Evolutionary conservation across 257 asterid genomes (phyloP).

Genomic region (Solanum neorickii): DNA sequence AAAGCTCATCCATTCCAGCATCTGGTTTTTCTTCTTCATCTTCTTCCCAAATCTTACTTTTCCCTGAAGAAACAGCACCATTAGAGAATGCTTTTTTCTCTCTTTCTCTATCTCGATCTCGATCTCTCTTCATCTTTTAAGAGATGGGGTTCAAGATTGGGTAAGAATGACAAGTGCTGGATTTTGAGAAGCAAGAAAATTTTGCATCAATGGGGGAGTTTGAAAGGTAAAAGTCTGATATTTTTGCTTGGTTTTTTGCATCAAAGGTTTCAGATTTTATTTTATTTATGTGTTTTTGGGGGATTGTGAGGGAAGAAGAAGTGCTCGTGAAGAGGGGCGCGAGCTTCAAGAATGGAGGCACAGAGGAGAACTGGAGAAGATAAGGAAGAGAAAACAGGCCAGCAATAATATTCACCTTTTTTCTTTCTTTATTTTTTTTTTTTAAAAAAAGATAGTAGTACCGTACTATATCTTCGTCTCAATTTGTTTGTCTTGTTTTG

Average conservation of each 20-base stretch:
- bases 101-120: slow-evolving; percentile 37
- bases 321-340: slow-evolving; percentile 48
- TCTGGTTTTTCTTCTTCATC: slow-evolving; percentile 36
- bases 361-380: slow-evolving; percentile 28
- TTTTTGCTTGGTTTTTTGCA: slow-evolving; percentile 45
- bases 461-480: too few relatives aligned
- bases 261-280: slow-evolving; percentile 7
- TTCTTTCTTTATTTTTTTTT: not conserved
- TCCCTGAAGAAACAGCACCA: slow-evolving; percentile 7
- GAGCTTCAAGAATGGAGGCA: slow-evolving; percentile 69
- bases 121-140: slow-evolving; percentile 53
- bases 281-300: not conserved
- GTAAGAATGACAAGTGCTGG: not conserved
- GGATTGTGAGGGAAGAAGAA: not conserved
- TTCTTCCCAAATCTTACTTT: slow-evolving; percentile 36
- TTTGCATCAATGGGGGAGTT: slow-evolving; percentile 33
- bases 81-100: not conserved
- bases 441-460: too few relatives aligned
- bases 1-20: slow-evolving; percentile 70
- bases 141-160: not conserved
- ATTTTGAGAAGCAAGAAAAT: slow-evolving; percentile 21
- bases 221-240: slow-evolving; percentile 7
- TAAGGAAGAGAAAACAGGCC: slow-evolving; percentile 30
- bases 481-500: too few relatives aligned
- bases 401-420: slow-evolving; percentile 10